Base-by-base conservation (phyloP, 192 early-diverging fungal genomes). In the Entophlyctis helioformis region DNA sequence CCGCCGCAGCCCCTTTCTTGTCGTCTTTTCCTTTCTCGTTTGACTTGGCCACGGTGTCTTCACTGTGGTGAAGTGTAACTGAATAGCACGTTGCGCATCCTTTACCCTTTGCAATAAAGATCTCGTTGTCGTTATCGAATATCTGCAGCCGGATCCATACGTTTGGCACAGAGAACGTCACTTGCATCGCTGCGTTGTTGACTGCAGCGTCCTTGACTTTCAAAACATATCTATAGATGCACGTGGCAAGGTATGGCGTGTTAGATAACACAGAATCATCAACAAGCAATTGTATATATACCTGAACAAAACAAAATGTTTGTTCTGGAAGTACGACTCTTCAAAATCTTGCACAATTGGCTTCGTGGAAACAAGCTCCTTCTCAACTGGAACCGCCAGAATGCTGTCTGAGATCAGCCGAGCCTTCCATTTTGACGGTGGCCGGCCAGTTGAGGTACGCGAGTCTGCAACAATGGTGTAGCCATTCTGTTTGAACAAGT, bases 241-340 rank as follows among this genome's bases (percentile, higher is more conserved):
- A n/a, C n/a, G n/a, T n/a, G n/a, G n/a, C n/a, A n/a, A n/a, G n/a
- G n/a, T n/a, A n/a, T n/a, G n/a, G n/a, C n/a, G n/a, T n/a, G n/a
- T n/a, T n/a, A n/a, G n/a, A n/a, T n/a, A n/a, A n/a, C n/a, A n/a
- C n/a, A n/a, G n/a, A n/a, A n/a, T n/a, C n/a, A n/a, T n/a, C n/a
- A n/a, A n/a, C n/a, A 40, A 16, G 18, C 12, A 46, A 50, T 42
- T 40, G 9, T n/a, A 11, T 35, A 55, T 34, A 21, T 32, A 70
- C 62, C 75, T 45, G 35, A 78, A 78, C 3, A 78, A 51, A 21
- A 72, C 51, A 38, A 72, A 63, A 39, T 78, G 70, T 48, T 74
- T 74, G 50, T 76, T 78, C 25, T 63, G 76, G 21, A 53, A 27
- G 41, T 47, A 75, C 1, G 56, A 31, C 22, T 78, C 76, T 27